Evolutionary conservation across 139 green algal genomes (phyloP).

Genomic region (Chlorella sp.): DNA sequence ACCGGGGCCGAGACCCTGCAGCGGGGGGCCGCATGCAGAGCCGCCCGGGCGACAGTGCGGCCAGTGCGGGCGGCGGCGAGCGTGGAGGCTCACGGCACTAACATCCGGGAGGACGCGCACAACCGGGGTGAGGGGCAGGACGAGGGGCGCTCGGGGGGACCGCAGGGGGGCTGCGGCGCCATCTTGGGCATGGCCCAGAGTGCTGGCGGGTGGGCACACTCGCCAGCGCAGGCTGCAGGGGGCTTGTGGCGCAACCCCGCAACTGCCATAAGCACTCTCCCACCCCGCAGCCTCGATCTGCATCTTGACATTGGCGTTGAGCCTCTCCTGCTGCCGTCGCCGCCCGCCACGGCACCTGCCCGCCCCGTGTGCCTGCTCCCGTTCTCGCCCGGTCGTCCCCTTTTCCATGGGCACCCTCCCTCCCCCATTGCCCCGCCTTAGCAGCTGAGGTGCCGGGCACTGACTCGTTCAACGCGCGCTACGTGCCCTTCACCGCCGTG

Average conservation of each 20-base stretch:
- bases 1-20: conserved; percentile 6
- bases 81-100: conserved; percentile 7
- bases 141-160: neutral
- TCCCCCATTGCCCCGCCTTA: neutral
- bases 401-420: neutral
- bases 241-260: too few relatives aligned
- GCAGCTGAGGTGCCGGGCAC: conserved; percentile 18
- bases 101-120: conserved; percentile 39
- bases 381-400: neutral
- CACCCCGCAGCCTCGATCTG: too few relatives aligned
- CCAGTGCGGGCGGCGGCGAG: neutral
- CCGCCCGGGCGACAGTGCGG: too few relatives aligned
- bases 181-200: neutral
- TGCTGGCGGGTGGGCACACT: neutral
- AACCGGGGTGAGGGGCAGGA: conserved; percentile 24
- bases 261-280: too few relatives aligned
- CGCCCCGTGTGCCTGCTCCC: too few relatives aligned
- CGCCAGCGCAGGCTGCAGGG: neutral
- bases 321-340: too few relatives aligned
- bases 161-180: neutral
- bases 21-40: conserved; percentile 18
- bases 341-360: too few relatives aligned
- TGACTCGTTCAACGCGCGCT: conserved; percentile 86
- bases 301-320: too few relatives aligned
- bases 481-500: conserved; percentile 91